These are phyloP conservation scores for Yamadazyma philogaea DNA, from an alignment of 805 yeast species.

Conservation along the genomic window DNA sequence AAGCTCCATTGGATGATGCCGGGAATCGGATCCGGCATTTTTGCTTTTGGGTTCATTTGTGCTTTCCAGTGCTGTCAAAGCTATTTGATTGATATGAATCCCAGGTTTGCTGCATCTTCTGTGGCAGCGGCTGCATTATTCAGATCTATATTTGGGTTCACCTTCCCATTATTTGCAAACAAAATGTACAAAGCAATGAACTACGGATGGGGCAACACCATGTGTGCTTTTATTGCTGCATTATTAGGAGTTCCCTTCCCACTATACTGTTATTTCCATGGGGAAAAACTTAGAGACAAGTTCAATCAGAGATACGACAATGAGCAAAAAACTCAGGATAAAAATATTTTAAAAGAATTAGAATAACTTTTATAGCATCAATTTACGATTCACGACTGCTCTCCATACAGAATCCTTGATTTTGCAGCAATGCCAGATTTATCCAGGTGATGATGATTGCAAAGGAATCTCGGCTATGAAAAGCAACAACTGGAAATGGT, in stretches of 20 bases:
- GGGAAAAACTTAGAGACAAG: conserved; percentile 57
- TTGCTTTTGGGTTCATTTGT: conserved; percentile 57
- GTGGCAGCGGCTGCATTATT: conserved; percentile 43
- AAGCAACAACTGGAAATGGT: too few species aligned
- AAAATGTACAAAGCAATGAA: conserved; percentile 55
- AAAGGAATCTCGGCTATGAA: too few species aligned
- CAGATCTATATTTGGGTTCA: conserved; percentile 36
- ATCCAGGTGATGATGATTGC: too few species aligned
- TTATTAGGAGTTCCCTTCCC: conserved; percentile 70
- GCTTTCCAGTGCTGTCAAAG: conserved; percentile 68
- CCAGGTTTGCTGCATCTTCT: conserved; percentile 35
- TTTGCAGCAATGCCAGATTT: too few species aligned
- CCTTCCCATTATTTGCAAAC: conserved; percentile 49
- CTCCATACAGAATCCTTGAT: too few species aligned
- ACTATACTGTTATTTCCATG: conserved; percentile 51
- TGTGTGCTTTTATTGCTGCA: conserved; percentile 56
- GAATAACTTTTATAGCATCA: background rate
- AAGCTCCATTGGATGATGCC: conserved; percentile 63
- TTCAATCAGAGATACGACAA: conserved; percentile 50
- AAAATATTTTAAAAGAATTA: conserved; percentile 4
- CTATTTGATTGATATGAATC: conserved; percentile 52
- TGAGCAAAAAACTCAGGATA: conserved; percentile 30
- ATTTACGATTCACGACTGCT: background rate
- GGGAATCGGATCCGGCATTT: conserved; percentile 55
- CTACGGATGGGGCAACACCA: conserved; percentile 69